phyloP scores from a whole-genome alignment of 192 early-diverging fungal genomes.

The Mortierella hygrophila region DNA sequence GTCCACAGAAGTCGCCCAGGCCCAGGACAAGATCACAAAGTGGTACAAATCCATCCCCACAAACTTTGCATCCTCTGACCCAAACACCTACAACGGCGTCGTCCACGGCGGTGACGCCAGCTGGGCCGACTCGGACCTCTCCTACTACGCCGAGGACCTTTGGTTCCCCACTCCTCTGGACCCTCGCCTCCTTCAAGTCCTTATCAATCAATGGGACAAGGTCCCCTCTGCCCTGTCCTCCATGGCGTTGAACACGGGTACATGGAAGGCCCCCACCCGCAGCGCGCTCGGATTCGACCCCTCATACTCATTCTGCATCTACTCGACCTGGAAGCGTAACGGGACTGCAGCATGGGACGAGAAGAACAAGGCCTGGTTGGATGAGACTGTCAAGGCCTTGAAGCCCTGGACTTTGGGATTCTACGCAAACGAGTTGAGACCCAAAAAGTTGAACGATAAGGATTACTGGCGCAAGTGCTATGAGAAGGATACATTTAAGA shows the following conservation, averaged over 20 bases:
- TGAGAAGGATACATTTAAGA: slow-evolving; percentile 51
- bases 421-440: slow-evolving; percentile 54
- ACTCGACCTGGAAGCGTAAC: slow-evolving; percentile 56
- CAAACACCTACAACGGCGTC: slow-evolving; percentile 34
- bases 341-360: slow-evolving; percentile 47
- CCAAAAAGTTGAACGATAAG: slow-evolving; percentile 45
- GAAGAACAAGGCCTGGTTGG: slow-evolving; percentile 48
- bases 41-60: slow-evolving; percentile 55
- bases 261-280: slow-evolving; percentile 50
- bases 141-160: slow-evolving; percentile 54
- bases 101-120: slow-evolving; percentile 38
- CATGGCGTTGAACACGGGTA: slow-evolving; percentile 55
- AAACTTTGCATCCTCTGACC: slow-evolving; percentile 48
- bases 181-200: slow-evolving; percentile 31
- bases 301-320: slow-evolving; percentile 49
- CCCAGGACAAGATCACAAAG: slow-evolving; percentile 42
- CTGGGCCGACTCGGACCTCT: slow-evolving; percentile 39
- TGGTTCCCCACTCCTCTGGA: slow-evolving; percentile 49
- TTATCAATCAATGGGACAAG: slow-evolving; percentile 54
- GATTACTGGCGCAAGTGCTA: slow-evolving; percentile 56
- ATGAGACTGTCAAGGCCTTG: slow-evolving; percentile 51
- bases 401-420: slow-evolving; percentile 53
- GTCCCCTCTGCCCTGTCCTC: slow-evolving; percentile 52
- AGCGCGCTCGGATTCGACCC: slow-evolving; percentile 41
- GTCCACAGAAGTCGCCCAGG: slow-evolving; percentile 31